Evolutionary conservation across 2,329 filamentous ascomycete species (phyloP).

Genomic region (Xylariaceae sp.): DNA sequence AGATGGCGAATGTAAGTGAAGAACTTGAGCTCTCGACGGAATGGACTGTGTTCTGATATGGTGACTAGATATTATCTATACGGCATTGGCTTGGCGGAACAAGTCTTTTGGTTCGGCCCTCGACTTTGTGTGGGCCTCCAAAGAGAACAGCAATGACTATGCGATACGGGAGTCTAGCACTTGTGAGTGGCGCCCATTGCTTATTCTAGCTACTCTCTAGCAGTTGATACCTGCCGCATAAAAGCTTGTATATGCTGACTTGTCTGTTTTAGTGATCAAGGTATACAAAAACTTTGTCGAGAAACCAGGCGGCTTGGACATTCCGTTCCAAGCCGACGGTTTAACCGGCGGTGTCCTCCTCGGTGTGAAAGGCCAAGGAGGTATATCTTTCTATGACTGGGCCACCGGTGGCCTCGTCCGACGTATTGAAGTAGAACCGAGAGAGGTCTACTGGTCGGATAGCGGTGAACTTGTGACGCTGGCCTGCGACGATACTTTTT

Average conservation of each 20-base stretch:
- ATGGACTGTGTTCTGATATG: background rate
- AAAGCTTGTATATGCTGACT: background rate
- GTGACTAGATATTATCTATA: conserved; percentile 77
- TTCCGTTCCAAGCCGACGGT: conserved; percentile 91
- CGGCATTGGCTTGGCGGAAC: conserved; percentile 91
- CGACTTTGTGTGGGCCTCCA: conserved; percentile 95
- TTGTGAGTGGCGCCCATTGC: conserved; percentile 38
- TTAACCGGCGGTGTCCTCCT: conserved; percentile 83
- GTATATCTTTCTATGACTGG: conserved; percentile 97
- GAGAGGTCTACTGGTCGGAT: conserved; percentile 90
- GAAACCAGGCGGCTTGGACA: conserved; percentile 79
- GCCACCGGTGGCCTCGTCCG: conserved; percentile 80
- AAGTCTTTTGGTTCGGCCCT: conserved; percentile 94
- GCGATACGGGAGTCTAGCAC: conserved; percentile 92
- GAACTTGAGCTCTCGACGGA: background rate
- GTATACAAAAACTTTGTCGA: conserved; percentile 98
- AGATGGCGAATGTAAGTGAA: conserved; percentile 69
- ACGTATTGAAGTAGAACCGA: conserved; percentile 76
- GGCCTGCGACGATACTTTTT: conserved; percentile 92
- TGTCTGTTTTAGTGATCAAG: conserved; percentile 55
- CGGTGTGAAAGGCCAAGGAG: conserved; percentile 90
- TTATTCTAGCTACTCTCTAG: background rate
- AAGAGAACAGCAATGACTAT: conserved; percentile 97
- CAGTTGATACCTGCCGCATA: background rate
- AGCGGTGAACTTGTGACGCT: conserved; percentile 88